Percentiles rank a stretch among this genome's conserved stretches.
Conservation (phyloP, 768 basidiomycete genomes). For the Tylopilus sp. region DNA sequence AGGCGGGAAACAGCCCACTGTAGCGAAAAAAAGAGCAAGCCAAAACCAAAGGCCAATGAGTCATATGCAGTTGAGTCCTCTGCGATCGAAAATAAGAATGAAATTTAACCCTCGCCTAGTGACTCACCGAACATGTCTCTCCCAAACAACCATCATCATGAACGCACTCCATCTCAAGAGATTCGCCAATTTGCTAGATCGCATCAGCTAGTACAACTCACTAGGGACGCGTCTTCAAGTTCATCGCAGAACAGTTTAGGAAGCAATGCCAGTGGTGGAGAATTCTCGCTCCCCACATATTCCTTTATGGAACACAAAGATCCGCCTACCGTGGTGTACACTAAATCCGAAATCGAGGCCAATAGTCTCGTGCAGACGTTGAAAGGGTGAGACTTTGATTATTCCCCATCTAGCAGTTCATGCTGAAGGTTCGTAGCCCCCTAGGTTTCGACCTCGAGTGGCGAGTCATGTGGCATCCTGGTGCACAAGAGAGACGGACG, state of each 20-base stretch:
- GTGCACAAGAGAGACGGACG: slow-evolving; percentile 34
- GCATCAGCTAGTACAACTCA: not conserved
- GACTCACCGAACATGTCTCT: not conserved
- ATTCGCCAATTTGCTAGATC: not conserved
- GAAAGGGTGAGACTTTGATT: slow-evolving; percentile 30
- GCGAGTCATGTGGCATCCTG: slow-evolving; percentile 35
- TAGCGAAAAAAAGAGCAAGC: not conserved
- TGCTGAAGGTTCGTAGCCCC: slow-evolving; percentile 31
- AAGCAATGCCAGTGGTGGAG: slow-evolving; percentile 1
- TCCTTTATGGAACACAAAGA: slow-evolving; percentile 34
- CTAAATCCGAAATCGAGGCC: slow-evolving; percentile 39
- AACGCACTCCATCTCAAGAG: not conserved
- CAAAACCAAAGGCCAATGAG: not conserved
- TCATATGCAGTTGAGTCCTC: slow-evolving; percentile 13
- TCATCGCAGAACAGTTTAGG: slow-evolving; percentile 1
- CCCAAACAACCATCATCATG: not conserved
- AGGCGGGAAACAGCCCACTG: not conserved
- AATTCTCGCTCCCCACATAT: slow-evolving; percentile 30
- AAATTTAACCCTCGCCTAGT: slow-evolving; percentile 1
- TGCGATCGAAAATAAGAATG: not conserved
- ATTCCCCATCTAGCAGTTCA: not conserved
- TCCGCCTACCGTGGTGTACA: slow-evolving; percentile 38
- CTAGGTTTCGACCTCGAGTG: slow-evolving; percentile 54
- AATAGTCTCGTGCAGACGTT: slow-evolving; percentile 37
- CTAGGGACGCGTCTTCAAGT: slow-evolving; percentile 1